Evolutionary conservation across 2,329 filamentous ascomycete species (phyloP), one percentile per base, ranked within the genome.

Genomic region (Fusarium buharicum): DNA sequence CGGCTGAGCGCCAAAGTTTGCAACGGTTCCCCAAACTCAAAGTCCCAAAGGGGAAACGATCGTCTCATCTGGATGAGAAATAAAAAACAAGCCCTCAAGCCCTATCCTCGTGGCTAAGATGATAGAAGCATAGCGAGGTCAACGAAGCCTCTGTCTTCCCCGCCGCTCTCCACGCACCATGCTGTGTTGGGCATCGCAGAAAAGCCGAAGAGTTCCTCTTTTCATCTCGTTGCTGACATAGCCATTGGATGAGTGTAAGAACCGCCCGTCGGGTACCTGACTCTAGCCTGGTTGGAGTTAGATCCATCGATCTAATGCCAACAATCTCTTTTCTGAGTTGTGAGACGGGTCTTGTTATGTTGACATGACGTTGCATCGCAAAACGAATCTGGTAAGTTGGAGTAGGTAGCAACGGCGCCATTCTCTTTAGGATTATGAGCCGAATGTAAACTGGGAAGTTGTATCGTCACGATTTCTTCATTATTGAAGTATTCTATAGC

Each of bases 21-120:
- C 33, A 64, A 64, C 61, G 55, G 55, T 43, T 64, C 49, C 44
- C 59, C 52, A 64, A 62, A 64, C 39, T 44, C 51, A 64, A 62
- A 46, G 46, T 48, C 39, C 59, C 34, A 37, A 65, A 60, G 16
- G 3, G 43, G 56, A 33, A 61, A 59, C 14, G 45, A 61, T 61
- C 55, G 33, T 43, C 33, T 18, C 17, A 27, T 10, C 55, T 44
- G 28, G 48, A 20, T 18, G 31, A 24, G 28, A 24, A 24, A 8
- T 2, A 30, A 30, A 40, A 52, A 43, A 47, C 16, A 54, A 62
- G 44, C 27, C 40, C 43, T 47, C 57, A 55, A 64, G 56, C 56
- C 61, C 62, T 65, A 62, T 46, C 31, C 40, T 43, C 41, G 6
- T 57, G n/a, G 39, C 52, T 59, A 63, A 46, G 48, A 33, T 62